A percentile compares a stretch with the other conserved stretches of the same genome.
Conservation (phyloP, 2,329 filamentous ascomycete genomes). For the Rhynchosporium agropyri region DNA sequence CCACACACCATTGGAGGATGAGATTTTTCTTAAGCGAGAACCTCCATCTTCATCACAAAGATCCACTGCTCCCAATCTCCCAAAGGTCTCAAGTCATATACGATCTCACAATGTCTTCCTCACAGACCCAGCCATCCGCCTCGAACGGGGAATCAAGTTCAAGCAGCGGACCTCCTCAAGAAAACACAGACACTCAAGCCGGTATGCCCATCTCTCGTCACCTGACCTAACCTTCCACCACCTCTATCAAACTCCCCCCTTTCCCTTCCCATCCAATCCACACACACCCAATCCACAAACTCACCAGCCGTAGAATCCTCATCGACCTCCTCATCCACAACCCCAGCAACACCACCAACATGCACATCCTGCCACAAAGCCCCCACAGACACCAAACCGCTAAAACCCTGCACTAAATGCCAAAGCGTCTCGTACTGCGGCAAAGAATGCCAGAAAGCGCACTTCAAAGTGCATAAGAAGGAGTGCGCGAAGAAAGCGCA, state of each 20-base stretch:
- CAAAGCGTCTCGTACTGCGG: conserved; percentile 36
- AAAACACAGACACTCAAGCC: neutral
- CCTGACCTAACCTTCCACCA: neutral
- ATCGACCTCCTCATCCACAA: neutral
- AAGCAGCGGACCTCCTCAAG: neutral
- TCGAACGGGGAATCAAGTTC: conserved; percentile 4
- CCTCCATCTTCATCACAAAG: neutral
- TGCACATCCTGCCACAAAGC: neutral
- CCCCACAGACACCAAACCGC: conserved; percentile 13
- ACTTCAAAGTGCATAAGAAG: conserved; percentile 38
- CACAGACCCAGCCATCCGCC: neutral
- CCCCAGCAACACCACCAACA: neutral
- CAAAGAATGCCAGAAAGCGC: conserved; percentile 34
- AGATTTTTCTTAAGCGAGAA: conserved; percentile 11
- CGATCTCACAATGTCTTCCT: conserved; percentile 1
- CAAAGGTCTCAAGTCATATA: neutral
- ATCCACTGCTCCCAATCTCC: neutral
- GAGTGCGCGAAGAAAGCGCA: conserved; percentile 30
- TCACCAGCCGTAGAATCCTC: neutral
- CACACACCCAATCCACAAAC: neutral
- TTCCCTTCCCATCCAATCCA: too few species aligned
- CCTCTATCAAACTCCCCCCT: too few species aligned
- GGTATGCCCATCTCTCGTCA: neutral
- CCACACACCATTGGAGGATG: neutral
- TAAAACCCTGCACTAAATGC: conserved; percentile 35